phyloP scores from a whole-genome alignment of 805 yeast species.

The Candida nanaspora region DNA sequence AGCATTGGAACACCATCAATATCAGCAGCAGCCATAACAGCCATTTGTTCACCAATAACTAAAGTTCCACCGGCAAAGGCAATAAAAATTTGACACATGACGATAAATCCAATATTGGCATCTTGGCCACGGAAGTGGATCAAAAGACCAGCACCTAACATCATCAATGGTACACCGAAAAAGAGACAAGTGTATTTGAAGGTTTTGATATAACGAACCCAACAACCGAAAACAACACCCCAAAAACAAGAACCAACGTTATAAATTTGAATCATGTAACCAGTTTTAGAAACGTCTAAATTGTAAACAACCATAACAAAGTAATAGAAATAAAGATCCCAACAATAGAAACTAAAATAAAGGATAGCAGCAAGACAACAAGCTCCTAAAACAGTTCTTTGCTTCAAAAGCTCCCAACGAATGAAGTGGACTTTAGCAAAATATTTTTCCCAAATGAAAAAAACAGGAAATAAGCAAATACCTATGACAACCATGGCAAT shows the following conservation, averaged over 20 bases:
- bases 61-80: slow-evolving; percentile 35
- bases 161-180: slow-evolving; percentile 15
- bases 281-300: slow-evolving; percentile 11
- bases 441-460: slow-evolving; percentile 28
- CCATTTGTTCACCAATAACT: slow-evolving; percentile 22
- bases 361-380: slow-evolving; percentile 10
- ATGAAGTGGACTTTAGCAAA: slow-evolving; percentile 21
- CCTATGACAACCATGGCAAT: slow-evolving; percentile 39
- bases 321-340: slow-evolving; percentile 16
- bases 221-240: slow-evolving; percentile 14
- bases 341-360: slow-evolving; percentile 16
- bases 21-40: slow-evolving; percentile 32
- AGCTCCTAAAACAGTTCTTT: slow-evolving; percentile 22
- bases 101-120: slow-evolving; percentile 14
- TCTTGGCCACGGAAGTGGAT: slow-evolving; percentile 18
- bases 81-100: slow-evolving; percentile 26
- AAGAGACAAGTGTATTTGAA: slow-evolving; percentile 17
- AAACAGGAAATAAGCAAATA: slow-evolving; percentile 26
- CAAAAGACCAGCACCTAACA: slow-evolving; percentile 19
- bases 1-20: slow-evolving; percentile 34
- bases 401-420: slow-evolving; percentile 16
- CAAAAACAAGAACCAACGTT: slow-evolving; percentile 19
- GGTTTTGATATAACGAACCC: slow-evolving; percentile 12
- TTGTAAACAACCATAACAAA: slow-evolving; percentile 17
- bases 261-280: slow-evolving; percentile 19